Evolutionary conservation across 1,139 yeast genomes (phyloP), one percentile per base, ranked within the genome.

Genomic region (Candida tropicalis): DNA sequence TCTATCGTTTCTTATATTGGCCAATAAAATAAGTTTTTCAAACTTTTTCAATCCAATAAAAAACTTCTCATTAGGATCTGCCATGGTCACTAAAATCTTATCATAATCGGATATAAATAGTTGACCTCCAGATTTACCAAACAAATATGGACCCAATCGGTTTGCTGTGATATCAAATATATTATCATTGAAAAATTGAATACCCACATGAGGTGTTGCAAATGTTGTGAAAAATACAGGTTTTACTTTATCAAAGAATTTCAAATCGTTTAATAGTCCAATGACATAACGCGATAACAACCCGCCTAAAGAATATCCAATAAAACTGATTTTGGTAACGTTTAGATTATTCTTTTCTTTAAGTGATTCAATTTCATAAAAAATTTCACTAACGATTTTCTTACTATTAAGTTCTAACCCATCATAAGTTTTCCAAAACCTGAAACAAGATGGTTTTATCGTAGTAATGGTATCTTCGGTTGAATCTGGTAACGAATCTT

Each of bases 121-220:
- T 56, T 91, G 91, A 35, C 74, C 65, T 0, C 98, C 97, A 3
- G 87, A 78, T 43, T 76, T 71, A 0, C 97, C 97, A 23, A 89
- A 68, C 2, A 87, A 56, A 47, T 73, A 73, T 1, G 80, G 70
- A 0, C 96, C 96, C 15, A 84, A 42, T 9, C 63, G 55, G 54
- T 86, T 87, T 42, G 87, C 66, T 1, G 78, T 40, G 11, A 59
- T 54, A 44, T 81, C 77, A 45, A 76, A 66, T 9, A 73, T 46
- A 9, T 70, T 62, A 9, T 67, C 62, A 13, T 63, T 63, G 54
- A 70, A 75, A 53, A 78, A 79, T 36, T 73, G 74, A 10, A 86
- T 76, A 0, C 97, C 97, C 6, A 88, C 68, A 65, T 91, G 97
- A 1, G 98, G 98, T 1, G 96, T 84, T 2, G 97, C 97, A 68